Percentiles rank a stretch among this genome's conserved stretches.
Conservation (phyloP, 768 basidiomycete genomes). For the Suillus alpinus region DNA sequence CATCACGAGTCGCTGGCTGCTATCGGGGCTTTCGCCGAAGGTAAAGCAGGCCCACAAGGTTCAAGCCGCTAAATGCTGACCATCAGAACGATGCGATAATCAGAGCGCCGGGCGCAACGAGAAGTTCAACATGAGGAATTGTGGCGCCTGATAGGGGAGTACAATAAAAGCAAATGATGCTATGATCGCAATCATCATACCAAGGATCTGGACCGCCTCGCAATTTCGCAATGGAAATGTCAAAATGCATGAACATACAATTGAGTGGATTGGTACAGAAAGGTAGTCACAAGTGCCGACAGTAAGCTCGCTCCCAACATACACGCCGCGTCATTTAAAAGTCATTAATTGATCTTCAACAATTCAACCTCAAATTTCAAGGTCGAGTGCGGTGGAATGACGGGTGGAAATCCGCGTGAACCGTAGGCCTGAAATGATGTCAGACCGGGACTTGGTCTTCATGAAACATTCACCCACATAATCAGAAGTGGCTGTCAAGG, state of each 20-base stretch:
- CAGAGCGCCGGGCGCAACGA: conserved; percentile 6
- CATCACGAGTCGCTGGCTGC: conserved; percentile 7
- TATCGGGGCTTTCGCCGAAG: conserved; percentile 6
- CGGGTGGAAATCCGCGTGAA: conserved; percentile 67
- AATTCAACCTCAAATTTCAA: conserved; percentile 86
- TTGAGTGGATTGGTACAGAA: conserved; percentile 25
- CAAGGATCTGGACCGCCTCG: not conserved
- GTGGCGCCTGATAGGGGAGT: not conserved
- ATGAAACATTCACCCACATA: conserved; percentile 50
- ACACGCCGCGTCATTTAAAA: conserved; percentile 14
- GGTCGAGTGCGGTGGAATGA: conserved; percentile 74
- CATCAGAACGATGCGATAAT: conserved; percentile 7
- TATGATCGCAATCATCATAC: not conserved
- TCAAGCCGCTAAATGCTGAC: conserved; percentile 2
- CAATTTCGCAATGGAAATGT: not conserved
- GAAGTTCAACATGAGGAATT: conserved; percentile 1
- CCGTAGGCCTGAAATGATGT: conserved; percentile 60
- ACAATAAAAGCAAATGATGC: not conserved
- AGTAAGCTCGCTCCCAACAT: conserved; percentile 15
- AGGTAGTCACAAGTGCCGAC: conserved; percentile 16
- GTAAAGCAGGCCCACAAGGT: not conserved
- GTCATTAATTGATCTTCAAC: conserved; percentile 55
- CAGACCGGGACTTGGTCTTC: conserved; percentile 1
- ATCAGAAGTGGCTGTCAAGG: conserved; percentile 67
- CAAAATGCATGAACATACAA: conserved; percentile 13